phyloP scores from a whole-genome alignment of 148 eudicot genomes.

The Camellia japonica region DNA sequence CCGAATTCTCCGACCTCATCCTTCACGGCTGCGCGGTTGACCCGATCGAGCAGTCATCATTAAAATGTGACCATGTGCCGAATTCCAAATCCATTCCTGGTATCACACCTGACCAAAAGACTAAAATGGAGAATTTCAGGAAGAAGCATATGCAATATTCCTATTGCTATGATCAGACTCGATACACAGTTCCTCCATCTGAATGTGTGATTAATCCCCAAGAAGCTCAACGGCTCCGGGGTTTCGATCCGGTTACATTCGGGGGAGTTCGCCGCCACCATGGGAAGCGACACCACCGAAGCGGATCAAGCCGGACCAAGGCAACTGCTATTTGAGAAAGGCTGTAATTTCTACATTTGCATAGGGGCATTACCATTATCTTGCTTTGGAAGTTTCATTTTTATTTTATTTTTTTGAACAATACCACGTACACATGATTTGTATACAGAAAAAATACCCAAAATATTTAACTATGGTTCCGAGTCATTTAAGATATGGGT shows the following conservation, averaged over 20 bases:
- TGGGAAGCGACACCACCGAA: conserved; percentile 47
- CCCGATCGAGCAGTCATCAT: conserved; percentile 44
- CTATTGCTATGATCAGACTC: conserved; percentile 66
- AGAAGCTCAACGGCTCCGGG: conserved; percentile 61
- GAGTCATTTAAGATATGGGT: too few species aligned
- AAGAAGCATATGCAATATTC: conserved; percentile 77
- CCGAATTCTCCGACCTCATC: conserved; percentile 69
- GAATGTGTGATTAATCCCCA: conserved; percentile 60
- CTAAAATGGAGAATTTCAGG: conserved; percentile 62
- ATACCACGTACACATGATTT: neutral
- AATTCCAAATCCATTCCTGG: conserved; percentile 26
- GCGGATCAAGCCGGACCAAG: conserved; percentile 15
- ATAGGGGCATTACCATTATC: neutral
- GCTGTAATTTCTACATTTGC: neutral
- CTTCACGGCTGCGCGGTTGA: conserved; percentile 89
- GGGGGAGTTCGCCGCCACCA: conserved; percentile 51
- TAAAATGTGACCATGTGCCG: conserved; percentile 36
- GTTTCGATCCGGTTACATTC: conserved; percentile 69
- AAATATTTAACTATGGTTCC: too few species aligned
- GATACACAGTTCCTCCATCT: conserved; percentile 57
- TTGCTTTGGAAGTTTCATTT: neutral
- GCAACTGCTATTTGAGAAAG: conserved; percentile 15
- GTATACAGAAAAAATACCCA: too few species aligned
- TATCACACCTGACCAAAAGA: conserved; percentile 43
- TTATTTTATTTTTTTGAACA: conserved; percentile 21